These are phyloP conservation scores for Acarospora socialis DNA, from an alignment of 2,329 filamentous ascomycete species.

Conservation along the genomic window DNA sequence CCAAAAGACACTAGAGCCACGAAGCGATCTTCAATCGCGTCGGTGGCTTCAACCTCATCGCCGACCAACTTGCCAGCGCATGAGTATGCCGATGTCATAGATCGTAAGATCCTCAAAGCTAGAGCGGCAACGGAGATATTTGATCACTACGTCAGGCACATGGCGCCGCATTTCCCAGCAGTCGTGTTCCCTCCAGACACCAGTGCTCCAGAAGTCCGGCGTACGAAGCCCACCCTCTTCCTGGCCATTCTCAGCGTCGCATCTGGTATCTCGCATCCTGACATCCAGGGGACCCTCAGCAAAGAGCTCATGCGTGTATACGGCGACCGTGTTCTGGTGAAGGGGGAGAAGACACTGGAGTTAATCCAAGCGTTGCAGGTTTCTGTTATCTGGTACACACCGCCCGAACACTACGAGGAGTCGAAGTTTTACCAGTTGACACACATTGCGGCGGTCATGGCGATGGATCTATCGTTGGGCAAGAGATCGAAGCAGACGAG, in stretches of 20 bases:
- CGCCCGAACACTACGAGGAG: slow-evolving; percentile 69
- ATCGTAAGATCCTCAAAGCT: slow-evolving; percentile 35
- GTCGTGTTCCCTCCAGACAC: slow-evolving; percentile 43
- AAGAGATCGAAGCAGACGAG: slow-evolving; percentile 31
- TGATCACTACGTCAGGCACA: slow-evolving; percentile 38
- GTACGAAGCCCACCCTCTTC: slow-evolving; percentile 45
- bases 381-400: slow-evolving; percentile 70
- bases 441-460: slow-evolving; percentile 68
- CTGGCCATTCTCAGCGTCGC: slow-evolving; percentile 42
- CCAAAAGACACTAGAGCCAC: slow-evolving; percentile 9
- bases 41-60: slow-evolving; percentile 8
- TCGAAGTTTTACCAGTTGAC: slow-evolving; percentile 82
- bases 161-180: slow-evolving; percentile 42
- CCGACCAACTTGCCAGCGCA: slow-evolving; percentile 9
- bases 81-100: slow-evolving; percentile 32
- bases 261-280: slow-evolving; percentile 37
- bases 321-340: slow-evolving; percentile 58
- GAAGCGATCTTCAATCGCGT: slow-evolving; percentile 3
- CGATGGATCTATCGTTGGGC: slow-evolving; percentile 67
- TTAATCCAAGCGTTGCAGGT: slow-evolving; percentile 67
- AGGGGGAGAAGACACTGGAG: slow-evolving; percentile 69
- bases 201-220: slow-evolving; percentile 39
- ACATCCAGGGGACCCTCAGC: slow-evolving; percentile 47
- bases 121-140: slow-evolving; percentile 43
- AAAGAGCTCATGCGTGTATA: slow-evolving; percentile 58